phyloP scores from a whole-genome alignment of 768 basidiomycete genomes.

The Rhodotorula graminis region DNA sequence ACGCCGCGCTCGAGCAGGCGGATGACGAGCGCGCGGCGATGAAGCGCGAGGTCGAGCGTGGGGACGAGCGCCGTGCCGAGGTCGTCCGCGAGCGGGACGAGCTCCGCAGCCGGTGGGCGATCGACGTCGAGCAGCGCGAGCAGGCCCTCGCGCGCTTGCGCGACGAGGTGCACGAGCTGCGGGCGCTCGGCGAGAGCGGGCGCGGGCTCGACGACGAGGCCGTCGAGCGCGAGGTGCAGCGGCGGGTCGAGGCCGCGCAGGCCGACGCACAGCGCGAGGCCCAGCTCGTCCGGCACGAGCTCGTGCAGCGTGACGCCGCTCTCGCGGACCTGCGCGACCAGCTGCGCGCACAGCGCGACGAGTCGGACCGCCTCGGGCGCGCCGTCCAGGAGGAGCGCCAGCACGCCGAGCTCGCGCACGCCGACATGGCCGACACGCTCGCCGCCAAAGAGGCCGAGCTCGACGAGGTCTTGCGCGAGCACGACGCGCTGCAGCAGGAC shows the following conservation, averaged over 20 bases:
- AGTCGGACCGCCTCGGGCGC: neutral
- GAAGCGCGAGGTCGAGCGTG: neutral
- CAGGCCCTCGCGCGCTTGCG: neutral
- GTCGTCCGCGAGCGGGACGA: neutral
- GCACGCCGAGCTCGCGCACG: slow-evolving; percentile 13
- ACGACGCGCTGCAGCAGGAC: slow-evolving; percentile 14
- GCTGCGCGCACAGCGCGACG: neutral
- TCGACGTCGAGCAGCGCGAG: slow-evolving; percentile 7
- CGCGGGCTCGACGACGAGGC: neutral
- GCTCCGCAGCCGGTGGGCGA: neutral
- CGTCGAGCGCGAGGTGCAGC: slow-evolving; percentile 11
- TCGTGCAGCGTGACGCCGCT: slow-evolving; percentile 8
- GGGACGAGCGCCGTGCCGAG: neutral
- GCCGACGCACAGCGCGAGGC: neutral
- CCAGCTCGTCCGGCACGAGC: slow-evolving; percentile 7
- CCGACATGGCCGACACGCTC: neutral
- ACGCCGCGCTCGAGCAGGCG: neutral
- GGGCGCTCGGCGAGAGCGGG: no score
- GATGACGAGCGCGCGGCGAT: slow-evolving; percentile 1
- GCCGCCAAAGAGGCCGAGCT: neutral
- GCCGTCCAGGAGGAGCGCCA: slow-evolving; percentile 11
- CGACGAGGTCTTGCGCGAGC: neutral
- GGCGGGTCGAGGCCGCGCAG: neutral
- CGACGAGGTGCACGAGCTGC: slow-evolving; percentile 2
- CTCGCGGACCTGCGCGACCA: slow-evolving; percentile 10